Evolutionary conservation across 345 rosid genomes (phyloP), one percentile per base, ranked within the genome.

Genomic region (Noccaea caerulescens): DNA sequence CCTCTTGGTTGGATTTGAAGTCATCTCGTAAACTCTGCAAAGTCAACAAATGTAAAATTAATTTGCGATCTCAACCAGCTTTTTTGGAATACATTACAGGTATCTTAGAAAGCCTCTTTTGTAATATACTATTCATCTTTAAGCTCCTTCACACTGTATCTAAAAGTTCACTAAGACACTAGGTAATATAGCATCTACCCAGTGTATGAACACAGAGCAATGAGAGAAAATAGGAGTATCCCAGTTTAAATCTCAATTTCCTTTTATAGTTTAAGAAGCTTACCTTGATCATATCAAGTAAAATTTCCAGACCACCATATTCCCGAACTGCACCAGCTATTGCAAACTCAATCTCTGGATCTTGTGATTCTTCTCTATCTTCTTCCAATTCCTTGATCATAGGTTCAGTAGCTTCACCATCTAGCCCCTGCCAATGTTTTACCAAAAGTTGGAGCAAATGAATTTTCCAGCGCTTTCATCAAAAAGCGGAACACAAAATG

Each of bases 341-440:
- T 69, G 97, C 96, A 86, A 94, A 94, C 82, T 94, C 98, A 55
- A 91, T 80, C 84, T 94, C 99, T 18, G 99, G 99, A 82, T 94
- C 99, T 83, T 85, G 97, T 34, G 96, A 89, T 67, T 94, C 99
- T 76, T 91, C 99, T 80, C 97, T 91, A 73, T 91, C 99, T 82
- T 94, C 99, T 82, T 94, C 99, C 81, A 94, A 75, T 75, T 94
- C 96, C 85, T 94, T 91, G 67, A 94, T 91, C 99, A 94, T 94
- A 66, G 98, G 99, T 63, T 94, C 99, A 43, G 99, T 94, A 59
- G 98, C 99, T 88, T 94, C 99, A 75, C 99, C 99, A 81, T 94
- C 99, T 60, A 91, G 81, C 46, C 99, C 99, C 99, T 91, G 83
- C 56, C 41, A 72, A 75, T 58, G 68, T 65, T 58, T 50, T 4